phyloP scores from a whole-genome alignment of 306 rosid species.

The Rubus idaeus region DNA sequence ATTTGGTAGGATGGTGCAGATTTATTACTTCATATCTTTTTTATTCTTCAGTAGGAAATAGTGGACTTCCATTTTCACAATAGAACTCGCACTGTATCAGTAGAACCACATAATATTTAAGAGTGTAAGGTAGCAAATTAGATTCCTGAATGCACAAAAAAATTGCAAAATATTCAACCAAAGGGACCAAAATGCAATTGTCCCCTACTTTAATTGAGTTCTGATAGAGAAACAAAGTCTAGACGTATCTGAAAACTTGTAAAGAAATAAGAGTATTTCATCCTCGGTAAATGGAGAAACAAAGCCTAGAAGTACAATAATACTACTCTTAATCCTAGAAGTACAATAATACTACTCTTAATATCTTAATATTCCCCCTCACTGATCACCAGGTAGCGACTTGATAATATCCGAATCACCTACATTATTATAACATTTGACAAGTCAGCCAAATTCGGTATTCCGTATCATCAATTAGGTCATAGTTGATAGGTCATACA shows the following conservation, averaged over 20 bases:
- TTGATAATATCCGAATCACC: conserved; percentile 54
- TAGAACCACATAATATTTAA: too few species aligned
- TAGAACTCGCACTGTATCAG: too few species aligned
- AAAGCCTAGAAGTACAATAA: background rate
- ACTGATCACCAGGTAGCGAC: conserved; percentile 41
- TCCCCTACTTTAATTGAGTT: background rate
- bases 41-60: too few species aligned
- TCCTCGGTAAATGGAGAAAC: background rate
- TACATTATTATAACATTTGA: conserved; percentile 1
- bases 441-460: background rate
- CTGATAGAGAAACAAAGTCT: background rate
- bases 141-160: too few species aligned
- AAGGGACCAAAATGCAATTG: too few species aligned
- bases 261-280: background rate
- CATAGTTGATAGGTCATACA: too few species aligned
- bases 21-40: too few species aligned
- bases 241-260: background rate
- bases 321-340: background rate
- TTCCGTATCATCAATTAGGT: background rate
- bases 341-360: background rate
- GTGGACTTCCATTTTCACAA: too few species aligned
- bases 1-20: too few species aligned
- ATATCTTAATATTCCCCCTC: conserved; percentile 5
- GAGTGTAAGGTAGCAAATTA: too few species aligned
- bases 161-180: too few species aligned